Evolutionary conservation across 192 early-diverging fungal genomes (phyloP), one percentile per base, ranked within the genome.

Genomic region (Entrophospora sp.): DNA sequence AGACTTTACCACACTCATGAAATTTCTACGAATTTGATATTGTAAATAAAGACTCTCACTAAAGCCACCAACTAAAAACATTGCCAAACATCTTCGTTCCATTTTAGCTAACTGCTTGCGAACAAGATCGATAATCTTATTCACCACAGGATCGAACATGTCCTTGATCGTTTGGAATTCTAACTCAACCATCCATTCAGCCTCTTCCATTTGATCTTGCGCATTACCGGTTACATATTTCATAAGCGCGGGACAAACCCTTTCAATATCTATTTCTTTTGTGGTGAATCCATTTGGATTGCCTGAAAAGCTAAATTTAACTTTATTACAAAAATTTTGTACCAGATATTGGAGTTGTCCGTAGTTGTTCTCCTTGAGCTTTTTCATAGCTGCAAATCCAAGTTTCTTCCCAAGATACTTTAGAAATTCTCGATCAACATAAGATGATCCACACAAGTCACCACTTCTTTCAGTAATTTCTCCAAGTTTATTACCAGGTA

Each of bases 61-160:
- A 67, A 84, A 84, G 0, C 82, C 82, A 64, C 82, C 82, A 5
- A 84, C 82, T 24, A 84, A 56, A 44, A 84, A 80, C 32, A 84
- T 77, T 37, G 79, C 76, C 34, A 75, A 59, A 16, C 77, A 62
- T 14, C 67, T 67, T n/a, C 35, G 61, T 8, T 68, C 48, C 3
- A 73, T 68, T 44, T 73, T 73, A 44, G 66, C 64, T 16, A 84
- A 37, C 44, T 84, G 82, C 18, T 84, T 70, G 59, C 78, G 72
- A 25, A 81, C 78, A 52, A 84, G 46, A 22, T 70, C 66, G 8
- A 81, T 31, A 1, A 84, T 78, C 71, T 78, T 73, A 20, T 76
- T 58, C 31, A 84, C 55, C 5, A 79, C 78, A 8, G 79, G 82
- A 38, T 81, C 79, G 74, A 84, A 84, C 24, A 84, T 78, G 32